These are phyloP conservation scores for Aspergillus japonicus DNA, from an alignment of 2,329 filamentous ascomycete species.

Conservation along the genomic window DNA sequence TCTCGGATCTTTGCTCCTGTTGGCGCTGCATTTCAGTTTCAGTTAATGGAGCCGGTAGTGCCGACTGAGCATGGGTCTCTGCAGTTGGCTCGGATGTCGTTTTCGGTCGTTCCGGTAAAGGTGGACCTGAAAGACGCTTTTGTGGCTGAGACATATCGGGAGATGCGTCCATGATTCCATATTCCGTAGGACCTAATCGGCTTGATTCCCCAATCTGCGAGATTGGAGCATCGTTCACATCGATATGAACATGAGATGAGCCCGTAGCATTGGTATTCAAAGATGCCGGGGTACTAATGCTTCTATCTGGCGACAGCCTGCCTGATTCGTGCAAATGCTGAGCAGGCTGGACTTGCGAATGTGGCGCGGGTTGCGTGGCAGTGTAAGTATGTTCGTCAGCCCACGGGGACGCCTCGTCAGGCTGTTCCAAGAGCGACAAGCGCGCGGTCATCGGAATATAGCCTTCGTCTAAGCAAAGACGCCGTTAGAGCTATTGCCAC, in stretches of 20 bases:
- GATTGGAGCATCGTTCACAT: slow-evolving; percentile 22
- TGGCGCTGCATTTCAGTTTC: slow-evolving; percentile 36
- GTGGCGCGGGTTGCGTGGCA: slow-evolving; percentile 10
- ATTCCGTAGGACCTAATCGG: slow-evolving; percentile 5
- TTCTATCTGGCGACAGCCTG: slow-evolving; percentile 19
- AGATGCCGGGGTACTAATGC: slow-evolving; percentile 22
- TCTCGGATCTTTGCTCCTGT: slow-evolving; percentile 61
- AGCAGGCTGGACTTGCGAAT: slow-evolving; percentile 13
- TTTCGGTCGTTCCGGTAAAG: slow-evolving; percentile 12
- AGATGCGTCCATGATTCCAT: background rate
- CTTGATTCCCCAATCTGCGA: slow-evolving; percentile 8
- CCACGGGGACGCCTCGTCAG: slow-evolving; percentile 30
- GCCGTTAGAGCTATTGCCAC: slow-evolving; percentile 15
- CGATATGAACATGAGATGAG: slow-evolving; percentile 35
- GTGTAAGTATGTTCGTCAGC: slow-evolving; percentile 19
- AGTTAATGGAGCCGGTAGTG: slow-evolving; percentile 18
- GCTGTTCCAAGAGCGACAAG: slow-evolving; percentile 36
- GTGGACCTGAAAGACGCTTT: slow-evolving; percentile 7
- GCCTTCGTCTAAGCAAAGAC: slow-evolving; percentile 28
- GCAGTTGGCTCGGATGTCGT: background rate
- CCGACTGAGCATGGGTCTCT: slow-evolving; percentile 6
- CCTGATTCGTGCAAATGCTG: slow-evolving; percentile 12
- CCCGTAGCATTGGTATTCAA: slow-evolving; percentile 27
- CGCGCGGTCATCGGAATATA: slow-evolving; percentile 43
- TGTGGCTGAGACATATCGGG: background rate